A percentile compares a stretch with the other conserved stretches of the same genome.
Evolutionary conservation across 768 basidiomycete genomes (phyloP).

Genomic region (Lactarius evosmus): DNA sequence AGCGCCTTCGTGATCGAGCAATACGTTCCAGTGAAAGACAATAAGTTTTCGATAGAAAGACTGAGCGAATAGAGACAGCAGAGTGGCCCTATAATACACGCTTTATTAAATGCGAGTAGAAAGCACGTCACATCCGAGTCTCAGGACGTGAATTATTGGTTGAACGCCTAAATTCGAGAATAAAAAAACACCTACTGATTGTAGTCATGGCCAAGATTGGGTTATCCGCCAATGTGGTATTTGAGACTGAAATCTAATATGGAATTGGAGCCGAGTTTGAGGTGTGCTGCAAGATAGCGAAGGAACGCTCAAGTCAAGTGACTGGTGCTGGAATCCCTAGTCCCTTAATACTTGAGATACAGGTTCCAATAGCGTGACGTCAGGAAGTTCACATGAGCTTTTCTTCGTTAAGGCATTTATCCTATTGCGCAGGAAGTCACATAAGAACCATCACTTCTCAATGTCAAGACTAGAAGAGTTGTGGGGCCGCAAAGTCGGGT

Average conservation of each 20-base stretch:
- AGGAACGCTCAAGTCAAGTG: slow-evolving; percentile 19
- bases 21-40: slow-evolving; percentile 4
- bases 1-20: slow-evolving; percentile 2
- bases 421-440: slow-evolving; percentile 20
- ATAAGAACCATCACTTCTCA: slow-evolving; percentile 1
- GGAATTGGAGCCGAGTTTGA: slow-evolving; percentile 18
- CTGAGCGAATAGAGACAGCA: slow-evolving; percentile 1
- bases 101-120: not conserved
- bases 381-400: slow-evolving; percentile 11
- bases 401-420: slow-evolving; percentile 19
- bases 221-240: slow-evolving; percentile 11
- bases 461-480: not conserved
- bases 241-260: slow-evolving; percentile 2
- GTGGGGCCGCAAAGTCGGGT: slow-evolving; percentile 2
- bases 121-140: not conserved
- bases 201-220: slow-evolving; percentile 20
- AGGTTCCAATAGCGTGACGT: slow-evolving; percentile 14
- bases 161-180: slow-evolving; percentile 7
- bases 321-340: slow-evolving; percentile 10
- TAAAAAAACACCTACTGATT: slow-evolving; percentile 1
- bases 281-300: not conserved
- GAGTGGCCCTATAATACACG: not conserved
- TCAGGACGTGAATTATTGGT: slow-evolving; percentile 3
- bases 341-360: slow-evolving; percentile 22
- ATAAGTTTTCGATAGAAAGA: slow-evolving; percentile 6